These are phyloP conservation scores for Gynochthodes officinalis DNA, from an alignment of 257 asterid genomes.

Conservation along the genomic window DNA sequence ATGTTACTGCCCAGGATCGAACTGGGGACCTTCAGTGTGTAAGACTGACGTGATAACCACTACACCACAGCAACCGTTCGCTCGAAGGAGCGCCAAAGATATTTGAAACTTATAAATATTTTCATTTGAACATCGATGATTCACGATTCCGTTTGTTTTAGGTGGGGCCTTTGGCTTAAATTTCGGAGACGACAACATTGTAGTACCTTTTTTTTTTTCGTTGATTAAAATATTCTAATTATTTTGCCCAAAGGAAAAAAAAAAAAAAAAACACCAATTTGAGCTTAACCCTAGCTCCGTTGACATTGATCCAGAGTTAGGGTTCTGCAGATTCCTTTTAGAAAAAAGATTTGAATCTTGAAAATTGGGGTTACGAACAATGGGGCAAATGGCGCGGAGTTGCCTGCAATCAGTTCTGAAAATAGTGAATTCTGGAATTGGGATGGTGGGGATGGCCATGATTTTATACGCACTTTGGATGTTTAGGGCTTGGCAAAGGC, in stretches of 20 bases:
- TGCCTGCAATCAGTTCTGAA: constrained; percentile 72
- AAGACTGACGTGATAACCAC: constrained; percentile 58
- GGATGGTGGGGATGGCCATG: constrained; percentile 78
- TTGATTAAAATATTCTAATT: not conserved
- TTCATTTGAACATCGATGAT: not conserved
- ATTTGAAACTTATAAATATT: too few relatives aligned
- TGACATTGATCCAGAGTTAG: constrained; percentile 16
- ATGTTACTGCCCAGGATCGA: constrained; percentile 54
- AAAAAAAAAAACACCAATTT: not conserved
- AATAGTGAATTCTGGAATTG: constrained; percentile 64
- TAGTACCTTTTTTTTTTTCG: not conserved
- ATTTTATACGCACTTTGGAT: constrained; percentile 82
- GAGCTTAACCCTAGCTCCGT: constrained; percentile 13
- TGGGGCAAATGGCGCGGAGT: constrained; percentile 69
- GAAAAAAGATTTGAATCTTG: not conserved
- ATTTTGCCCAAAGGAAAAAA: not conserved
- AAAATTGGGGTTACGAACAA: constrained; percentile 16
- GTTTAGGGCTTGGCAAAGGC: constrained; percentile 72
- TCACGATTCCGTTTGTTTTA: not conserved
- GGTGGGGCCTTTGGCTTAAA: not conserved
- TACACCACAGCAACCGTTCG: constrained; percentile 57
- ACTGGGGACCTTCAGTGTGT: constrained; percentile 56
- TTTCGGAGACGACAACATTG: constrained; percentile 11
- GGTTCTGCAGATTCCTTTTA: constrained; percentile 1
- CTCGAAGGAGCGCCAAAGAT: too few relatives aligned